These are phyloP conservation scores for Pseudocercospora vitis DNA, from an alignment of 2,329 filamentous ascomycete species.

Conservation along the genomic window DNA sequence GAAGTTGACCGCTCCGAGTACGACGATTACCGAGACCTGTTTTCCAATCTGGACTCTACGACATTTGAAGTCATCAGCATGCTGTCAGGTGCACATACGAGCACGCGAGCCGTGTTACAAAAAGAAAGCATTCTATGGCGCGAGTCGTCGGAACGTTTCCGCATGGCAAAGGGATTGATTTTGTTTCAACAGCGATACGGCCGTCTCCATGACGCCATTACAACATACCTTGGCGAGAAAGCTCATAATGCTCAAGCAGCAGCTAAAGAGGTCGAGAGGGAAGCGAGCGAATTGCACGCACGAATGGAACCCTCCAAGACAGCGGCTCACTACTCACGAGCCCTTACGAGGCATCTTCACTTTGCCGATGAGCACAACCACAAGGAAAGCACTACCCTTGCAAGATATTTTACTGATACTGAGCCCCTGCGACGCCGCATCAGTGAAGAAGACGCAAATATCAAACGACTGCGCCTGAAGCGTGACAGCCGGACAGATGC, in stretches of 20 bases:
- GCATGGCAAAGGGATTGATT: conserved; percentile 7
- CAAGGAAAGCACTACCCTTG: not conserved
- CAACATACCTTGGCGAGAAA: conserved; percentile 17
- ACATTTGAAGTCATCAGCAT: not conserved
- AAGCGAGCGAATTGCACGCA: not conserved
- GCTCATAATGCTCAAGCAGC: conserved; percentile 14
- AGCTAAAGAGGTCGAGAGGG: not conserved
- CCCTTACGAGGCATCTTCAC: conserved; percentile 21
- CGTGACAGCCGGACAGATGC: too few relatives aligned
- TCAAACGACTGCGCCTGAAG: not conserved
- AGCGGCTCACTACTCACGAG: conserved; percentile 17
- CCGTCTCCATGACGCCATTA: conserved; percentile 15
- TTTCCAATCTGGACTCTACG: conserved; percentile 6
- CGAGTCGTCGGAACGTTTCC: conserved; percentile 11
- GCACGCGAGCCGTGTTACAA: too few relatives aligned
- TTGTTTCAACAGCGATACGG: conserved; percentile 20
- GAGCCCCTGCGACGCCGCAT: not conserved
- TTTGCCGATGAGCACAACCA: conserved; percentile 14
- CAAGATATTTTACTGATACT: not conserved
- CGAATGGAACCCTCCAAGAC: not conserved
- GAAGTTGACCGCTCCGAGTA: conserved; percentile 20
- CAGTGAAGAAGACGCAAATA: not conserved
- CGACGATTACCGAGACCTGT: conserved; percentile 18
- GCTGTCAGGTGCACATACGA: not conserved
- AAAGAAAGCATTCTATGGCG: conserved; percentile 17